Evolutionary conservation across 2,329 filamentous ascomycete genomes (phyloP), one percentile per base, ranked within the genome.

Genomic region (Thielaviopsis populi): DNA sequence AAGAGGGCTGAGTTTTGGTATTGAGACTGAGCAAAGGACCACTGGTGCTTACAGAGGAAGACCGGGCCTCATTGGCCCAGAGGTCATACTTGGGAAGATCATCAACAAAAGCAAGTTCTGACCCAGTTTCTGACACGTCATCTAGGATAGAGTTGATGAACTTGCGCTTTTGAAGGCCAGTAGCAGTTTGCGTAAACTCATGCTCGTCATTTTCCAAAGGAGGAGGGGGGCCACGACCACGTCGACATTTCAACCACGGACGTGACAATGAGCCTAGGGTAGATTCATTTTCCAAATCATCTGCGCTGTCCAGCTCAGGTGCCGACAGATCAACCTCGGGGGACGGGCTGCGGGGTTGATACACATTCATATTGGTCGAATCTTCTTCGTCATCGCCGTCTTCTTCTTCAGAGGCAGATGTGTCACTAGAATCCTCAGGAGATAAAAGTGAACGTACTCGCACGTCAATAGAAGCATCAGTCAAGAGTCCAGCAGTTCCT

Each of bases 171-270:
- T 83, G 89, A 69, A 97, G 82, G 59, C 87, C 89, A 69, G 90
- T 89, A 17, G 94, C 94, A 1, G 91, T 97, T 75, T 95, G 89
- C 6, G 92, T 96, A 72, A 99, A 99, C 74, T 97, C 94, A 71
- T 88, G 89, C 78, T 97, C 92, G 69, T 97, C 92, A 70, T 88
- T 90, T 76, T 97, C 92, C 43, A 97, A 79, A 17, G 91, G 90
- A 61, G 92, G 91, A 68, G 89, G 94, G 27, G 87, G 84, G n/a
- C 86, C 87, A 66, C 88, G 84, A 66, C 73, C 70, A 68, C 75
- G 71, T 70, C 74, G 71, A 65, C 71, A 71, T 66, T 71, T 74
- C n/a, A 64, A 27, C 65, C 62, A 66, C 17, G 65, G 46, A 65
- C 69, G 72, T 59, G 79, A 76, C 30, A 86, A 85, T 71, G 83